Percentiles rank a stretch among this genome's conserved stretches.
phyloP scores from a whole-genome alignment of 495 filamentous ascomycete genomes.

The Penicillium crystallinum region DNA sequence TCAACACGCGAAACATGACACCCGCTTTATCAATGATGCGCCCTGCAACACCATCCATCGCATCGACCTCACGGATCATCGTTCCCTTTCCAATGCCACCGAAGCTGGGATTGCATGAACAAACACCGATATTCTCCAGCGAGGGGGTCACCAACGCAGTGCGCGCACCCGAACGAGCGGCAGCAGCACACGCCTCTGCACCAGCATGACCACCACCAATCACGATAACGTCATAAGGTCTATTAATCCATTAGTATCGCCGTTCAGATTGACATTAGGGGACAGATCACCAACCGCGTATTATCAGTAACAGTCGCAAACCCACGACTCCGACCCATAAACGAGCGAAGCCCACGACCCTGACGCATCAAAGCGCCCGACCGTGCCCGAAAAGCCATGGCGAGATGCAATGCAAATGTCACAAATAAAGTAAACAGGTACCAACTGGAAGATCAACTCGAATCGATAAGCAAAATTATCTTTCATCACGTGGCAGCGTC shows the following conservation, averaged over 20 bases:
- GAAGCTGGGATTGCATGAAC: conserved; percentile 96
- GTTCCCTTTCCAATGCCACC: conserved; percentile 98
- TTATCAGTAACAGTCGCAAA: conserved; percentile 47
- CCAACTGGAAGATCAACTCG: not conserved
- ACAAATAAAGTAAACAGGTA: not conserved
- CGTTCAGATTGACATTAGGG: not conserved
- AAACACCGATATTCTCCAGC: conserved; percentile 84
- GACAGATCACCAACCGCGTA: conserved; percentile 30
- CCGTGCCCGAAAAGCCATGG: conserved; percentile 36
- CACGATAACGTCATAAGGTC: conserved; percentile 86
- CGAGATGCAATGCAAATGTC: conserved; percentile 3
- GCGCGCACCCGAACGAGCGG: conserved; percentile 81
- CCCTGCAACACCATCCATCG: conserved; percentile 85
- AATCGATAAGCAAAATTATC: conserved; percentile 20
- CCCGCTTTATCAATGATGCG: conserved; percentile 91
- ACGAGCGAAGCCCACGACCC: conserved; percentile 24
- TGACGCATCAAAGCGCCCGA: conserved; percentile 27
- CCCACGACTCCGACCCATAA: conserved; percentile 21
- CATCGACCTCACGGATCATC: conserved; percentile 93
- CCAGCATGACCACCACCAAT: conserved; percentile 96
- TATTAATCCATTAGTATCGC: conserved; percentile 21
- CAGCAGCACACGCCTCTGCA: conserved; percentile 88
- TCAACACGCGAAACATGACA: conserved; percentile 84
- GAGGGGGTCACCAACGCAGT: conserved; percentile 87
- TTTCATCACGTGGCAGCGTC: conserved; percentile 14